These are phyloP conservation scores for Fusarium praegraminearum DNA, from an alignment of 2,329 filamentous ascomycete genomes.

Conservation along the genomic window DNA sequence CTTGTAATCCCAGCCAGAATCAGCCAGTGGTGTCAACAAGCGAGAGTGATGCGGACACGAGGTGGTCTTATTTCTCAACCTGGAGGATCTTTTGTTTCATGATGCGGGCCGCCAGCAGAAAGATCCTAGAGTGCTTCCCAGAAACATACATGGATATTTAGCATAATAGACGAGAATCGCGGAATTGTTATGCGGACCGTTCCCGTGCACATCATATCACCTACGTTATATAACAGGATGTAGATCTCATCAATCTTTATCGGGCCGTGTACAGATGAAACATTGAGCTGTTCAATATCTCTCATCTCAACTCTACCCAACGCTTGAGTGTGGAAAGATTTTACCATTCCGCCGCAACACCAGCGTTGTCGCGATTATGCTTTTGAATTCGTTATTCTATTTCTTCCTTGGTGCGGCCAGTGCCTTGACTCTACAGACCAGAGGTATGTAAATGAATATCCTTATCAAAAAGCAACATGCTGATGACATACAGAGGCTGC, in stretches of 20 bases:
- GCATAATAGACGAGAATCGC: neutral
- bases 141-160: neutral
- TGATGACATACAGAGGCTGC: neutral
- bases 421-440: constrained; percentile 27
- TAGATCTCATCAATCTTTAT: no score
- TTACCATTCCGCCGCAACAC: no score
- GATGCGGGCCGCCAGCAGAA: neutral
- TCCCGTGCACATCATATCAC: neutral
- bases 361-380: neutral
- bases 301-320: rapidly evolving
- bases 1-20: neutral
- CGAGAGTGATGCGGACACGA: neutral
- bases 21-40: neutral
- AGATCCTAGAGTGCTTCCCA: neutral
- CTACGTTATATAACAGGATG: neutral
- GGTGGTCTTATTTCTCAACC: neutral
- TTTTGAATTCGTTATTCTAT: neutral
- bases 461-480: rapidly evolving
- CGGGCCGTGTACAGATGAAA: no score
- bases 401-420: neutral
- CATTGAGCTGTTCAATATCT: rapidly evolving
- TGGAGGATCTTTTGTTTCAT: constrained; percentile 5
- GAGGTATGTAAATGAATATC: neutral
- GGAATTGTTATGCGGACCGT: neutral
- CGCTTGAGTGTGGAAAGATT: neutral